phyloP scores from a whole-genome alignment of 805 yeast species.

The Cyberlindnera galapagoensis region DNA sequence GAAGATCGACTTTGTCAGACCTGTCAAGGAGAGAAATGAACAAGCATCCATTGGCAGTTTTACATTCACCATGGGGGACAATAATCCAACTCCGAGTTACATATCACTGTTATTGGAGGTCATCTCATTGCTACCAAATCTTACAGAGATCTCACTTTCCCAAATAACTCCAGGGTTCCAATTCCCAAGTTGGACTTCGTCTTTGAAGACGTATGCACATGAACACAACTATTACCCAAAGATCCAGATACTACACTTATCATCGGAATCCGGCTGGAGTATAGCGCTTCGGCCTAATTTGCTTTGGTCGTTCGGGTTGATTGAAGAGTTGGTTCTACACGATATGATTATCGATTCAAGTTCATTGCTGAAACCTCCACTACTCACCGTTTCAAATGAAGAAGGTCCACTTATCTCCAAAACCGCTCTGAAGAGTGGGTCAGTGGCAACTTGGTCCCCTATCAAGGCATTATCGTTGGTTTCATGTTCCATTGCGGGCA shows the following conservation, averaged over 20 bases:
- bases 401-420: constrained; percentile 18
- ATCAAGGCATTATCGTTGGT: constrained; percentile 26
- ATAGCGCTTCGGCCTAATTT: constrained; percentile 45
- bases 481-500: constrained; percentile 30
- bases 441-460: constrained; percentile 26
- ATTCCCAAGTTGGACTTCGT: constrained; percentile 28
- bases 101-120: constrained; percentile 34
- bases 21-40: constrained; percentile 12
- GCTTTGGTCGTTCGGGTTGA: constrained; percentile 37
- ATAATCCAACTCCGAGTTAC: constrained; percentile 19
- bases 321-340: constrained; percentile 36
- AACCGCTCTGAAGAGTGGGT: constrained; percentile 14
- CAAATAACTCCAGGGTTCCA: constrained; percentile 47
- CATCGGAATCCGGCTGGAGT: constrained; percentile 44
- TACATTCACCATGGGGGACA: constrained; percentile 18
- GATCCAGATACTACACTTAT: constrained; percentile 30
- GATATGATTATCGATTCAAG: constrained; percentile 44
- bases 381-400: constrained; percentile 20
- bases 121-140: constrained; percentile 40
- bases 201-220: constrained; percentile 21
- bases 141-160: constrained; percentile 33
- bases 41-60: constrained; percentile 20
- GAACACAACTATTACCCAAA: constrained; percentile 22
- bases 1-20: constrained; percentile 14
- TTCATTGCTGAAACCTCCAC: constrained; percentile 27